A percentile compares a stretch with the other conserved stretches of the same genome.
phyloP scores from a whole-genome alignment of 2,329 filamentous ascomycete species.

The Botrytis fabae region DNA sequence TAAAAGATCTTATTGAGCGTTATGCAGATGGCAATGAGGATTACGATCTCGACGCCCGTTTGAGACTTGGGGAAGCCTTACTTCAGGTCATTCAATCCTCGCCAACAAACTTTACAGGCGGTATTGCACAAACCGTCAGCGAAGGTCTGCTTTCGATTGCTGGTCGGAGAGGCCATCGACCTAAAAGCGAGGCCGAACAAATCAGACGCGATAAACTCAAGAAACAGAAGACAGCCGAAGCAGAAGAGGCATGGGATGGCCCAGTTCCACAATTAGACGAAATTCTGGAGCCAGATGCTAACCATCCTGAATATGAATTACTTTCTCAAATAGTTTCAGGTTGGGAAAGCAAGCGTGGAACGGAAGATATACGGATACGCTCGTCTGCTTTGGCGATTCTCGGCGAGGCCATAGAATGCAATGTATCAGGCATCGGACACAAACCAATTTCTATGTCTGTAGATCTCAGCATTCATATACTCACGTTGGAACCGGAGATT shows the following conservation, averaged over 20 bases:
- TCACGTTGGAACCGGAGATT: constrained; percentile 60
- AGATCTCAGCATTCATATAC: constrained; percentile 62
- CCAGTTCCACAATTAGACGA: constrained; percentile 52
- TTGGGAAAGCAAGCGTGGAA: constrained; percentile 65
- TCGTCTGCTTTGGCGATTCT: constrained; percentile 69
- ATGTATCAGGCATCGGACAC: constrained; percentile 56
- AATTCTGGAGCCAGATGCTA: constrained; percentile 29
- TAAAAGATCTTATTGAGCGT: constrained; percentile 63
- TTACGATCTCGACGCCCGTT: constrained; percentile 60
- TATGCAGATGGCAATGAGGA: constrained; percentile 65
- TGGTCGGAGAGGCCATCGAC: constrained; percentile 60
- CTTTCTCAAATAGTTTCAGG: constrained; percentile 62
- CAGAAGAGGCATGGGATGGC: constrained; percentile 56
- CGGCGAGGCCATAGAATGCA: constrained; percentile 59
- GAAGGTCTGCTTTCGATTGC: constrained; percentile 64
- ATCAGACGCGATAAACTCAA: constrained; percentile 51
- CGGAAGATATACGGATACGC: constrained; percentile 69
- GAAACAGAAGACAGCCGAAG: constrained; percentile 52
- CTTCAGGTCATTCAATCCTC: constrained; percentile 63
- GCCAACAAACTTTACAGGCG: constrained; percentile 56
- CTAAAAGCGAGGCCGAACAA: constrained; percentile 59
- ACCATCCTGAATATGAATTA: constrained; percentile 47
- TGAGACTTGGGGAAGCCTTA: constrained; percentile 69
- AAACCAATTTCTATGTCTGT: constrained; percentile 55
- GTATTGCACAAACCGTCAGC: constrained; percentile 52